Percentiles rank a stretch among this genome's conserved stretches.
Evolutionary conservation across 164 flowering plant genomes (phyloP).

Genomic region (Dillenia turbinata): DNA sequence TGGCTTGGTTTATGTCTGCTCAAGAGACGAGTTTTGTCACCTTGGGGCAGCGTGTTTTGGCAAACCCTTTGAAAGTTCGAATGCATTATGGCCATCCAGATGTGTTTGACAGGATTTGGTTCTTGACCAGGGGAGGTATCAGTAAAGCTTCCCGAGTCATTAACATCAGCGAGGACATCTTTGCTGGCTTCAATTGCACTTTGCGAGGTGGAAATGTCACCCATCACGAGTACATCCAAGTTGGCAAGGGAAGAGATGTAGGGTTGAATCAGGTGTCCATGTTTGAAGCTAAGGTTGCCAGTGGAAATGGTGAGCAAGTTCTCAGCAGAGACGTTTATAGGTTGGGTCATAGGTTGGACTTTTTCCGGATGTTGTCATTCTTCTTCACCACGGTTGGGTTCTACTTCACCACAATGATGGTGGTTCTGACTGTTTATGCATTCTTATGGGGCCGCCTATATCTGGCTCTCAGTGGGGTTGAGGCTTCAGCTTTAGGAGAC

Average conservation of each 20-base stretch:
- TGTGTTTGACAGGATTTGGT: slow-evolving; percentile 71
- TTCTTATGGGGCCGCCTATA: slow-evolving; percentile 69
- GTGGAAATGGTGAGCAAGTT: slow-evolving; percentile 44
- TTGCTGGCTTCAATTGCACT: slow-evolving; percentile 73
- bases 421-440: slow-evolving; percentile 53
- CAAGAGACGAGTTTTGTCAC: slow-evolving; percentile 74
- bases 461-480: slow-evolving; percentile 63
- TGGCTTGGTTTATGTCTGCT: slow-evolving; percentile 76
- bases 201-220: slow-evolving; percentile 48
- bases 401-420: slow-evolving; percentile 56
- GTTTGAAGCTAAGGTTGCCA: slow-evolving; percentile 75
- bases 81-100: slow-evolving; percentile 79
- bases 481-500: slow-evolving; percentile 24
- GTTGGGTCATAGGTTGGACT: slow-evolving; percentile 65
- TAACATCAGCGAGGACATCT: slow-evolving; percentile 68
- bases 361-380: slow-evolving; percentile 63
- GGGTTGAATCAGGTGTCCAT: slow-evolving; percentile 64
- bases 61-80: slow-evolving; percentile 58
- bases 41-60: slow-evolving; percentile 65
- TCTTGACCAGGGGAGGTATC: slow-evolving; percentile 59
- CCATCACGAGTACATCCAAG: no score
- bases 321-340: slow-evolving; percentile 50
- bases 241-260: slow-evolving; percentile 67
- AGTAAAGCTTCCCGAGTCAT: slow-evolving; percentile 72
- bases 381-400: slow-evolving; percentile 65